phyloP scores from a whole-genome alignment of 2,329 filamentous ascomycete species.

The Cladobotryum protrusum region DNA sequence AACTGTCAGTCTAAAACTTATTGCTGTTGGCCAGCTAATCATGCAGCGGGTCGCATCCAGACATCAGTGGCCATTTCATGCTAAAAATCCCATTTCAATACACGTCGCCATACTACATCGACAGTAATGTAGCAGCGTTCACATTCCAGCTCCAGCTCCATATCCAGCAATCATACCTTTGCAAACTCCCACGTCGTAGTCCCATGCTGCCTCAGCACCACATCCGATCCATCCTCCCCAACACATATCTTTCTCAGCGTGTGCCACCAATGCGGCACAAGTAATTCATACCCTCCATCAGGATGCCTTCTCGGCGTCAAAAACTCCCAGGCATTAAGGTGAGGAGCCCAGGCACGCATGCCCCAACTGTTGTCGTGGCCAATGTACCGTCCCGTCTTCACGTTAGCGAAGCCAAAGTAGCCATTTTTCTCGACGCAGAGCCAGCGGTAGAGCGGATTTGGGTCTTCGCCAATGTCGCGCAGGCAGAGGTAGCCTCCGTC shows the following conservation, averaged over 20 bases:
- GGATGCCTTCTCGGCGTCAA: conserved; percentile 8
- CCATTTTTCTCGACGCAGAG: conserved; percentile 10
- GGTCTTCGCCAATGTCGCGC: not conserved
- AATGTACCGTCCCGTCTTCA: conserved; percentile 5
- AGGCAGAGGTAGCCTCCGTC: not conserved
- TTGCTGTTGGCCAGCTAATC: no score
- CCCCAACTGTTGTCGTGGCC: conserved; percentile 4
- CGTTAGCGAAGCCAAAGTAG: conserved; percentile 12
- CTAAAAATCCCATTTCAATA: no score
- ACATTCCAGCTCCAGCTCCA: no score
- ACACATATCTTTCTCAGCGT: conserved; percentile 7
- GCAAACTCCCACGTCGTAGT: conserved; percentile 12
- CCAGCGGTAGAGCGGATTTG: conserved; percentile 2
- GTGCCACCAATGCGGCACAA: conserved; percentile 11
- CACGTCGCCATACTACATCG: no score
- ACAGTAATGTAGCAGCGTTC: no score
- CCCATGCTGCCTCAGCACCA: conserved; percentile 5
- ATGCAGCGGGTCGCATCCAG: no score
- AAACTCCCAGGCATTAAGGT: conserved; percentile 3
- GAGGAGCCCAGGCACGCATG: not conserved
- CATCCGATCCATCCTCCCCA: not conserved
- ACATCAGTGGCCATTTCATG: no score
- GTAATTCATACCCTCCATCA: conserved; percentile 10
- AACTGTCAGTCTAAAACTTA: no score
- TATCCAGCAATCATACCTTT: not conserved